phyloP scores from a whole-genome alignment of 148 eudicot species.

The Cornus controversa region DNA sequence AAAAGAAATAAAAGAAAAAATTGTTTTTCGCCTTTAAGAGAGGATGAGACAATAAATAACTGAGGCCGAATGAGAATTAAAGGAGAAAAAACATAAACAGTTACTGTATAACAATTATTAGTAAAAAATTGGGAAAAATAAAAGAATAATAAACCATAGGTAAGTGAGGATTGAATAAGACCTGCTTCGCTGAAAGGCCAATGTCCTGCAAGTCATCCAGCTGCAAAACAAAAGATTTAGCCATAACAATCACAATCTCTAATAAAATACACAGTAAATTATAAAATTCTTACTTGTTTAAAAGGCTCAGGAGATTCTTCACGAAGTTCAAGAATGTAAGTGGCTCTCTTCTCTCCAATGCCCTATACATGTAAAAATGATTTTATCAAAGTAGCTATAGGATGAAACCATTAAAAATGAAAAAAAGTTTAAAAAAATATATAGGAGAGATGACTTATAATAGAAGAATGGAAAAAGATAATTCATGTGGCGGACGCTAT shows the following conservation, averaged over 20 bases:
- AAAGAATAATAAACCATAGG: too few relatives aligned
- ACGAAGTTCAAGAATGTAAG: constrained; percentile 64
- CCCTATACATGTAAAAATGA: constrained; percentile 56
- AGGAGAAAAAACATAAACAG: background rate
- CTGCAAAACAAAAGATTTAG: constrained; percentile 33
- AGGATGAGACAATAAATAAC: background rate
- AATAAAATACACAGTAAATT: background rate
- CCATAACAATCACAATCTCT: background rate
- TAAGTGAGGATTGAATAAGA: constrained; percentile 5
- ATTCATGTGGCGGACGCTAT: too few relatives aligned
- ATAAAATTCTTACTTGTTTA: constrained; percentile 44
- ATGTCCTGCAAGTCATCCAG: constrained; percentile 75
- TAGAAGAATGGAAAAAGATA: background rate
- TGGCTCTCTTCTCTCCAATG: constrained; percentile 82
- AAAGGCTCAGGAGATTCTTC: constrained; percentile 79
- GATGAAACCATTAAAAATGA: too few relatives aligned
- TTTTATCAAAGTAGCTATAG: too few relatives aligned
- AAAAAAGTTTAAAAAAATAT: too few relatives aligned
- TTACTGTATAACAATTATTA: background rate
- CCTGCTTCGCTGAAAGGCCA: constrained; percentile 80
- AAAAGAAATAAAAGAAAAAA: background rate
- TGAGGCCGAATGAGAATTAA: background rate
- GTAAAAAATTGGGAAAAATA: background rate
- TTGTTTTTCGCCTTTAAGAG: too few relatives aligned
- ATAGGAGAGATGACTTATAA: background rate